Evolutionary conservation across 441 rosid species (phyloP).

Genomic region (Gossypium gossypioides): DNA sequence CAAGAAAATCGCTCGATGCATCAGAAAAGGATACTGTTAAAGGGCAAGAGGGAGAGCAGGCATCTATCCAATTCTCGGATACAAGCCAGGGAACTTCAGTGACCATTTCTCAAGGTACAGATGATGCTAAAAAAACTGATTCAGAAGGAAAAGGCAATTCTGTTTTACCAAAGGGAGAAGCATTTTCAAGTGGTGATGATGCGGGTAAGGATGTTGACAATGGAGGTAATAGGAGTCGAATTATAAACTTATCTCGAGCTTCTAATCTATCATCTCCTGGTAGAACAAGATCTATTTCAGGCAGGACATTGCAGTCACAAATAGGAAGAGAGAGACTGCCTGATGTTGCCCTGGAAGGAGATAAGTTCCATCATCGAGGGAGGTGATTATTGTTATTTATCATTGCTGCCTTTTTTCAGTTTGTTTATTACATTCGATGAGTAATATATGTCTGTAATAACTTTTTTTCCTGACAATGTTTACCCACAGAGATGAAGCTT

Average conservation of each 20-base stretch:
- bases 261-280: constrained; percentile 37
- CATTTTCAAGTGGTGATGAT: constrained; percentile 32
- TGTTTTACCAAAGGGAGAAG: constrained; percentile 29
- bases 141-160: constrained; percentile 29
- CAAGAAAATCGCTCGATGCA: constrained; percentile 19
- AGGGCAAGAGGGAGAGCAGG: constrained; percentile 24
- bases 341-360: constrained; percentile 45
- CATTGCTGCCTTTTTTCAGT: not conserved
- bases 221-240: constrained; percentile 48
- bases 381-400: constrained; percentile 50
- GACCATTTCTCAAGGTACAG: constrained; percentile 25
- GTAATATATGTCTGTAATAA: constrained; percentile 9
- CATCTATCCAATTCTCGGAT: constrained; percentile 24
- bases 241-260: constrained; percentile 49
- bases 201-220: constrained; percentile 29
- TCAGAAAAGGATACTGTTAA: constrained; percentile 22
- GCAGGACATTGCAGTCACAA: constrained; percentile 32
- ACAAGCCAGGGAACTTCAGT: constrained; percentile 27
- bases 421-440: not conserved
- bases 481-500: constrained; percentile 44
- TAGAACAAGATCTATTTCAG: constrained; percentile 36
- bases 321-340: constrained; percentile 50
- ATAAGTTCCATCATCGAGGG: constrained; percentile 47
- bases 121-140: constrained; percentile 25
- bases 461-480: constrained; percentile 1